A percentile compares a stretch with the other conserved stretches of the same genome.
Evolutionary conservation across 169 alveolate genomes (phyloP).

Genomic region (Plasmodium knowlesi): DNA sequence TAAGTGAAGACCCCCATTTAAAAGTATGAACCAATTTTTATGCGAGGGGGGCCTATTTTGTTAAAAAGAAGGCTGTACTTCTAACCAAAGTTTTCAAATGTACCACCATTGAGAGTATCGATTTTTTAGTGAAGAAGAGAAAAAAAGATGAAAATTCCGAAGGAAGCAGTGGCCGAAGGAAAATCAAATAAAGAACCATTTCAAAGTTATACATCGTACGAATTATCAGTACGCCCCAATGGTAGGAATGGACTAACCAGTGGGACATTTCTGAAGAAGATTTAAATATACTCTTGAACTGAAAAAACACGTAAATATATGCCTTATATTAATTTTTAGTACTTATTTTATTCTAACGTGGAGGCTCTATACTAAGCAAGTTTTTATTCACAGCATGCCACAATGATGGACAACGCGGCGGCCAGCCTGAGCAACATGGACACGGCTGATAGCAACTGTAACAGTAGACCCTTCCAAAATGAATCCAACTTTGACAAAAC

Average conservation of each 20-base stretch:
- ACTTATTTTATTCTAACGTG: not conserved
- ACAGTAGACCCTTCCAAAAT: not conserved
- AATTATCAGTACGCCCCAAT: not conserved
- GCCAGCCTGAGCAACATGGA: not conserved
- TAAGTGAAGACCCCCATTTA: not conserved
- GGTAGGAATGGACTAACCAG: not conserved
- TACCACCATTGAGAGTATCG: not conserved
- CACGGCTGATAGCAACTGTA: not conserved
- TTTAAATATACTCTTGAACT: too few species aligned
- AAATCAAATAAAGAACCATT: not conserved
- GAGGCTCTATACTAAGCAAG: not conserved
- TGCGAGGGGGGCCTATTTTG: not conserved
- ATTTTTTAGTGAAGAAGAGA: not conserved
- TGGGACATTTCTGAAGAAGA: not conserved
- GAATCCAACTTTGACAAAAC: slow-evolving; percentile 54
- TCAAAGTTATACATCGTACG: not conserved
- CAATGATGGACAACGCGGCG: not conserved
- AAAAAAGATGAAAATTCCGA: not conserved
- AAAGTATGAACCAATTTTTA: not conserved
- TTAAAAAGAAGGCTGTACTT: not conserved
- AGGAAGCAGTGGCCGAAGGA: not conserved
- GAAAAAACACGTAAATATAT: not conserved
- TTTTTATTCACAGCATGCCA: not conserved
- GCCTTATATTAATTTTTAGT: not conserved
- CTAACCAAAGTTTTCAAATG: not conserved